Percentiles rank a stretch among this genome's conserved stretches.
Evolutionary conservation across 257 asterid genomes (phyloP).

Genomic region (Solanum etuberosum): DNA sequence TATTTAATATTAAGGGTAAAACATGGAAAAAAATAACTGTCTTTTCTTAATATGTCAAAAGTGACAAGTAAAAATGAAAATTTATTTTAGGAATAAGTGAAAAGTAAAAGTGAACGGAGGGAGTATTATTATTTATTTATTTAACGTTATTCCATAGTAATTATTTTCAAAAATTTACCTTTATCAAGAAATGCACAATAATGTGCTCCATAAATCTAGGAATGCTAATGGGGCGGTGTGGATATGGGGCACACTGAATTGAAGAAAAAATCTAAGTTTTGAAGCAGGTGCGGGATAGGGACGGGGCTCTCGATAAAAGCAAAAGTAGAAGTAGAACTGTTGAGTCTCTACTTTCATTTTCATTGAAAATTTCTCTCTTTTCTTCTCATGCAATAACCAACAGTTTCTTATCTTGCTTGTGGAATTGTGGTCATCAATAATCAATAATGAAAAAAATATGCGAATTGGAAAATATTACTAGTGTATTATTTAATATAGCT

Average conservation of each 20-base stretch:
- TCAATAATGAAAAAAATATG: not conserved
- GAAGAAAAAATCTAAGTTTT: not conserved
- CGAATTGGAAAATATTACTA: not conserved
- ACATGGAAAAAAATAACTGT: too few species aligned
- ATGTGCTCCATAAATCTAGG: not conserved
- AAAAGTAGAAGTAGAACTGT: not conserved
- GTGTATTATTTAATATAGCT: too few species aligned
- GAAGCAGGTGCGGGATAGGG: not conserved
- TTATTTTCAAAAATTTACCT: not conserved
- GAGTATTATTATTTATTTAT: too few species aligned
- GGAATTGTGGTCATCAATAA: not conserved
- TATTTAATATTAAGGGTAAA: too few species aligned
- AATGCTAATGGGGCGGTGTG: not conserved
- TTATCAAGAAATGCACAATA: not conserved
- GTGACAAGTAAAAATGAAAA: too few species aligned
- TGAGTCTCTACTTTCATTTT: not conserved
- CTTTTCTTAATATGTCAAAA: too few species aligned
- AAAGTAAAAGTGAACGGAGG: too few species aligned
- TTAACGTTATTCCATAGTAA: too few species aligned
- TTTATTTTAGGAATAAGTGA: too few species aligned
- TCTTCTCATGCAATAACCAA: not conserved
- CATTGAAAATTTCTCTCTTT: not conserved
- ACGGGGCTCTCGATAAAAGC: not conserved
- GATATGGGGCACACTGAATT: not conserved
- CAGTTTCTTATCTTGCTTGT: not conserved